phyloP scores from a whole-genome alignment of 176 grass and related monocot species.

The Oryza meyeriana region DNA sequence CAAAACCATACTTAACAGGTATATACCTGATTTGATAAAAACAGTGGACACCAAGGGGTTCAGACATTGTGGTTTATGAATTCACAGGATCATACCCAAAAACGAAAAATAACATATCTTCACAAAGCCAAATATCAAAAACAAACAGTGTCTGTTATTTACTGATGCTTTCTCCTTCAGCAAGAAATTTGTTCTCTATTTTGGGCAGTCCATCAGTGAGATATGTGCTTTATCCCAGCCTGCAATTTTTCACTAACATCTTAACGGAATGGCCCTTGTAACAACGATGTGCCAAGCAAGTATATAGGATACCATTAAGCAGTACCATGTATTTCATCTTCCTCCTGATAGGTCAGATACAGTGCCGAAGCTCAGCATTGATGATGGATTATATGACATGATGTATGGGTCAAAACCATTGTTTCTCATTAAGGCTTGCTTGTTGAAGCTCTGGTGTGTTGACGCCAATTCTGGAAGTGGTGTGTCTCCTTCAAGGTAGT shows the following conservation, averaged over 20 bases:
- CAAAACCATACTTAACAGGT: neutral
- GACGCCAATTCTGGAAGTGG: constrained; percentile 32
- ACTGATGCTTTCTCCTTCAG: neutral
- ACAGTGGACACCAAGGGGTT: neutral
- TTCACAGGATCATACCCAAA: neutral
- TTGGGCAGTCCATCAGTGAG: neutral
- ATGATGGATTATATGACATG: constrained; percentile 9
- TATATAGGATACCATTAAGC: no score
- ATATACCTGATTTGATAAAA: neutral
- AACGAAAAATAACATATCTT: neutral
- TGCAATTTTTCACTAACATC: neutral
- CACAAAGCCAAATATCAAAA: neutral
- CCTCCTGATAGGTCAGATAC: constrained; percentile 9
- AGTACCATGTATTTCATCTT: constrained; percentile 1
- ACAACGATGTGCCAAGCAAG: no score
- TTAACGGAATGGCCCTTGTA: neutral
- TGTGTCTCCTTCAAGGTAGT: constrained; percentile 34
- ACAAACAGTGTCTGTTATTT: neutral
- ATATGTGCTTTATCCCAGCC: neutral
- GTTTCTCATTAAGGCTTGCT: neutral
- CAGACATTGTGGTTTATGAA: neutral
- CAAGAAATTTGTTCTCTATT: neutral
- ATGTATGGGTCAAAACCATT: constrained; percentile 1
- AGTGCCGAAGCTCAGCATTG: neutral
- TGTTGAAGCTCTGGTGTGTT: constrained; percentile 2